A percentile compares a stretch with the other conserved stretches of the same genome.
Conservation (phyloP, 2,329 filamentous ascomycete species). For the Pseudogymnoascus sp. region DNA sequence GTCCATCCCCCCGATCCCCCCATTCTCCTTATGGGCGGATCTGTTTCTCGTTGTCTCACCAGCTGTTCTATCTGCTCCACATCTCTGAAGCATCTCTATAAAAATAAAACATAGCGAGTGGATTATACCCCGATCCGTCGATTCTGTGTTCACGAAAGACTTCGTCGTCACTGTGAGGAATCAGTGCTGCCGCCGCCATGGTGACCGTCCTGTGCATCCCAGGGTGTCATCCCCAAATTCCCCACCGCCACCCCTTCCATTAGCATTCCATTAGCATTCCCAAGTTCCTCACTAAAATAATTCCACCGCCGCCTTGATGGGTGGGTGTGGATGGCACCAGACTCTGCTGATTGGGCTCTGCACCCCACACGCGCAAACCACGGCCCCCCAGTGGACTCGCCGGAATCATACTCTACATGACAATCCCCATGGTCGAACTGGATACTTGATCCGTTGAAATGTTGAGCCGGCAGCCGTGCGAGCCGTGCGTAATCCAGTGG, state of each 20-base stretch:
- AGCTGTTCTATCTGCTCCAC: neutral
- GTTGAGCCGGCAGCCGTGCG: neutral
- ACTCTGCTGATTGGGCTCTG: neutral
- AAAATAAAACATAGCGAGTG: neutral
- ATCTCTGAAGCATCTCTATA: neutral
- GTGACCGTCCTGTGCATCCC: too few relatives aligned
- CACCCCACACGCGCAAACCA: neutral
- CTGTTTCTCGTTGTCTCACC: constrained; percentile 4
- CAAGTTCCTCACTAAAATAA: neutral
- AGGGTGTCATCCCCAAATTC: neutral
- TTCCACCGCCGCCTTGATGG: neutral
- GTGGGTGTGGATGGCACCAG: neutral
- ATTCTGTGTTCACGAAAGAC: neutral
- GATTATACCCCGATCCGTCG: neutral
- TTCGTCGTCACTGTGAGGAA: neutral
- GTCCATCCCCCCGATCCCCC: neutral
- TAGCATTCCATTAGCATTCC: neutral
- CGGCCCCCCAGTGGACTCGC: neutral
- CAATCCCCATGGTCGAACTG: neutral
- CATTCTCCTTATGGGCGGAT: neutral
- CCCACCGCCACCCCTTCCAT: neutral
- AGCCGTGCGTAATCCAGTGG: neutral
- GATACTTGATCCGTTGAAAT: neutral
- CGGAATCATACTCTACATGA: neutral
- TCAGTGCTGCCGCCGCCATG: neutral